Conservation (phyloP, 1,139 yeast genomes). For the Blastobotrys proliferans region DNA sequence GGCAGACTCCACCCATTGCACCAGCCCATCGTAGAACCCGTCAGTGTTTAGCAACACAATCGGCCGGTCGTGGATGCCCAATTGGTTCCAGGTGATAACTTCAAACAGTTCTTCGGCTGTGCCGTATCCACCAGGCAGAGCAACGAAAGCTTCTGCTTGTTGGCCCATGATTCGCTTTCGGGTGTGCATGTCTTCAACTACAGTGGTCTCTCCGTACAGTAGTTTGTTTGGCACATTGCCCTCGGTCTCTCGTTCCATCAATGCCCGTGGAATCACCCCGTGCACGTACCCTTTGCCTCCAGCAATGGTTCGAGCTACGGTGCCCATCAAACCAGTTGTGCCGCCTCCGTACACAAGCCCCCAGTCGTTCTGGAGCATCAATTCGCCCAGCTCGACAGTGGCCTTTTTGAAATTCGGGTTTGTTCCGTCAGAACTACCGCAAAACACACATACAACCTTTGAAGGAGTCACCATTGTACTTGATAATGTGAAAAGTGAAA, state of each 20-base stretch:
- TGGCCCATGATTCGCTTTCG: constrained; percentile 83
- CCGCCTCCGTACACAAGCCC: constrained; percentile 92
- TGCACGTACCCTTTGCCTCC: constrained; percentile 69
- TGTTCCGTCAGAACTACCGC: constrained; percentile 78
- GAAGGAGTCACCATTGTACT: too few species aligned
- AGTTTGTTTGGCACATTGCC: constrained; percentile 49
- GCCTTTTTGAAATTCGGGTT: constrained; percentile 47
- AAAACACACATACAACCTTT: constrained; percentile 71
- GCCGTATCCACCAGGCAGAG: constrained; percentile 91
- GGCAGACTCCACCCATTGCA: constrained; percentile 41
- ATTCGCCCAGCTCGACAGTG: constrained; percentile 57
- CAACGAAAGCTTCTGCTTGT: constrained; percentile 82
- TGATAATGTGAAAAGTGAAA: too few species aligned
- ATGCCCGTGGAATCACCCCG: constrained; percentile 82
- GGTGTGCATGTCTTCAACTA: constrained; percentile 88
- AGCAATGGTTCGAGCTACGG: constrained; percentile 70
- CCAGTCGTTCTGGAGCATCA: constrained; percentile 58
- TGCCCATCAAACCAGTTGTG: constrained; percentile 74
- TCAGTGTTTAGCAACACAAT: constrained; percentile 70
- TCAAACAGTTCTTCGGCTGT: constrained; percentile 88
- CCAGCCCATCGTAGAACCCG: constrained; percentile 73
- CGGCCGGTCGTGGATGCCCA: constrained; percentile 81
- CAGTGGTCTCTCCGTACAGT: constrained; percentile 72
- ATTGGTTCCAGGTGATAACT: constrained; percentile 85
- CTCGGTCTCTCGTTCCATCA: constrained; percentile 67